Conservation (phyloP, 192 early-diverging fungal species). For the Dimargaris xerosporica region DNA sequence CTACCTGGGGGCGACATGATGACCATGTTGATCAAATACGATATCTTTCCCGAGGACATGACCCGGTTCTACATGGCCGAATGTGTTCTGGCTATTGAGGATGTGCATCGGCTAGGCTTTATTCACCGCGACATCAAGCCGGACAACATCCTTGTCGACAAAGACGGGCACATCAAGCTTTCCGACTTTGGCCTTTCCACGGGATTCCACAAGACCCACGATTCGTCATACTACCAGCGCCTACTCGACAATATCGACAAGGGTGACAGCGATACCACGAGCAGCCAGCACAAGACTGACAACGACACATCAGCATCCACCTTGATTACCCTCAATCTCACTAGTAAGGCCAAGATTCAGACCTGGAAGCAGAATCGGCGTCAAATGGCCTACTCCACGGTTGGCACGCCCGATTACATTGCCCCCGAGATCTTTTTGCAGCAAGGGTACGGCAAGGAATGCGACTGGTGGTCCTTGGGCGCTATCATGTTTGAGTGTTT, state of each 20-base stretch:
- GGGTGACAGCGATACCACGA: slow-evolving; percentile 28
- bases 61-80: slow-evolving; percentile 99
- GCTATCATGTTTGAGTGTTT: slow-evolving; percentile 99
- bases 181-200: slow-evolving; percentile 99
- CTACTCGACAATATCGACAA: slow-evolving; percentile 52
- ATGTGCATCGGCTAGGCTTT: slow-evolving; percentile 87
- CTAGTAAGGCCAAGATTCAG: slow-evolving; percentile 84
- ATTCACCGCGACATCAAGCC: slow-evolving; percentile 88
- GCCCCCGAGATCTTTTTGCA: slow-evolving; percentile 93
- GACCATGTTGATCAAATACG: slow-evolving; percentile 98
- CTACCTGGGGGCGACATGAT: slow-evolving; percentile 98
- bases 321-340: slow-evolving; percentile 84
- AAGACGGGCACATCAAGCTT: slow-evolving; percentile 96
- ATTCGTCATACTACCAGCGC: slow-evolving; percentile 86
- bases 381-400: slow-evolving; percentile 89
- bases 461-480: slow-evolving; percentile 99
- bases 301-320: slow-evolving; percentile 11
- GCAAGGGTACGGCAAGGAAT: slow-evolving; percentile 91
- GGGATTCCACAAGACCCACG: slow-evolving; percentile 98
- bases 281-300: slow-evolving; percentile 19
- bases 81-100: slow-evolving; percentile 80
- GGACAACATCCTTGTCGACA: slow-evolving; percentile 87
- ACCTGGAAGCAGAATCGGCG: slow-evolving; percentile 98
- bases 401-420: slow-evolving; percentile 97
- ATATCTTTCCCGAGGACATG: slow-evolving; percentile 92